Base-by-base conservation (phyloP, 1,284 basidiomycete genomes). In the Paramarasmius palmivorus region DNA sequence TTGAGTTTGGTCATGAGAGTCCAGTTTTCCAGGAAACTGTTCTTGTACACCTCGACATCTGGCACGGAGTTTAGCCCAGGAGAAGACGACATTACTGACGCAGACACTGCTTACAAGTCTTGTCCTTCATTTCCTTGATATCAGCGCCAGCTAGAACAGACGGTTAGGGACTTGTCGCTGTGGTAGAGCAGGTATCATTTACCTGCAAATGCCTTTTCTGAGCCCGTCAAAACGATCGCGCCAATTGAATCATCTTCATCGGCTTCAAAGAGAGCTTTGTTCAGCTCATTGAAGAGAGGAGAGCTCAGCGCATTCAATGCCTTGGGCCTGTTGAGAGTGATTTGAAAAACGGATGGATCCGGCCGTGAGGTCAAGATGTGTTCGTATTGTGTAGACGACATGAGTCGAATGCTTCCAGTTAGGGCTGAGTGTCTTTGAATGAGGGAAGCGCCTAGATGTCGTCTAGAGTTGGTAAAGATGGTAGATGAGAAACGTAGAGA, bases 291-390 rank as follows among this genome's bases (percentile, higher is more conserved):
- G 68, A 95, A 88, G 55, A 96, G 77, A 7, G 92, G 88, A 9
- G 86, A 81, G 65, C 83, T 91, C 57, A 99, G 78, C 36, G 97
- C 96, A 69, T 99, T 98, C 63, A 98, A 81, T 22, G 93, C 93
- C 68, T 97, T 98, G 48, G 97, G 96, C 53, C 96, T 83, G 78
- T 99, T 98, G 65, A 99, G 82, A 14, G 92, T 93, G 70, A 99
- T 86, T 61, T 98, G 88, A 8, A 85, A 80, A 49, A 99, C 94
- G 49, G 83, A 83, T 22, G 86, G 81, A 54, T 85, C 79, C 6
- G 92, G 91, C 51, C 78, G 77, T 4, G 90, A 86, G 34, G 88
- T 81, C 56, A 94, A 74, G 69, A 95, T 90, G 70, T 88, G 80
- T 60, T 84, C 78, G 73, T 90, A 92, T 50, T 72, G 63, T 8